Percentiles rank a stretch among this genome's conserved stretches.
phyloP scores from a whole-genome alignment of 352 stramenopile genomes.

The Phytopythium montanum region DNA sequence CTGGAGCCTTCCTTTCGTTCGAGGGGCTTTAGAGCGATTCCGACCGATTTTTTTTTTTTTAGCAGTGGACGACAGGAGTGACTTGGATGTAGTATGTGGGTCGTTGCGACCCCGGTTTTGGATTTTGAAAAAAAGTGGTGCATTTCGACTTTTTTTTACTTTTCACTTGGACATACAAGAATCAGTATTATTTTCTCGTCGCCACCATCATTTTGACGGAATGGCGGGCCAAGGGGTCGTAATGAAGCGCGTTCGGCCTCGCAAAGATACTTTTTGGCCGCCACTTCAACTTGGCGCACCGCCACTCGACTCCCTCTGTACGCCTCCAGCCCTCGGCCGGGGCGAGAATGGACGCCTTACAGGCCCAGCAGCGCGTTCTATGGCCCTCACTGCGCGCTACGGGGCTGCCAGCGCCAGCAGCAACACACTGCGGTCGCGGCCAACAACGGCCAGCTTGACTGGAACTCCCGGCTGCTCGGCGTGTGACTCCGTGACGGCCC shows the following conservation, averaged over 20 bases:
- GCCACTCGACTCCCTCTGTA: too few relatives aligned
- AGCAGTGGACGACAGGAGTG: too few relatives aligned
- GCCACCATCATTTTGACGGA: constrained; percentile 7
- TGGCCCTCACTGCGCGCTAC: neutral
- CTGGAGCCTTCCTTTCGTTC: too few relatives aligned
- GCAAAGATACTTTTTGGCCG: neutral
- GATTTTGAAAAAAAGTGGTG: neutral
- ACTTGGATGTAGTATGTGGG: too few relatives aligned
- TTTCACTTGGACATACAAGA: neutral
- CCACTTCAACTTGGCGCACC: neutral
- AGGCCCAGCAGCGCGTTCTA: too few relatives aligned
- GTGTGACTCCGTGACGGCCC: constrained; percentile 1
- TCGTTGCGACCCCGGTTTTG: too few relatives aligned
- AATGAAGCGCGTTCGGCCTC: too few relatives aligned
- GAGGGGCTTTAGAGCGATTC: too few relatives aligned
- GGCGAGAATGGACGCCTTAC: too few relatives aligned
- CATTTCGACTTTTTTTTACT: constrained; percentile 2
- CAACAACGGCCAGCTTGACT: constrained; percentile 61
- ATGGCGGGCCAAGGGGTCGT: too few relatives aligned
- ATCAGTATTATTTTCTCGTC: constrained; percentile 39
- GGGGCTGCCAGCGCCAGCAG: constrained; percentile 41
- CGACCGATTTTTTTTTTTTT: too few relatives aligned
- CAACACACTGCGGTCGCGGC: constrained; percentile 53
- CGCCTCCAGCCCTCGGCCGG: too few relatives aligned
- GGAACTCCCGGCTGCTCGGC: constrained; percentile 15